Base-by-base conservation (phyloP, 2,329 filamentous ascomycete species). In the Stachybotrys elegans region DNA sequence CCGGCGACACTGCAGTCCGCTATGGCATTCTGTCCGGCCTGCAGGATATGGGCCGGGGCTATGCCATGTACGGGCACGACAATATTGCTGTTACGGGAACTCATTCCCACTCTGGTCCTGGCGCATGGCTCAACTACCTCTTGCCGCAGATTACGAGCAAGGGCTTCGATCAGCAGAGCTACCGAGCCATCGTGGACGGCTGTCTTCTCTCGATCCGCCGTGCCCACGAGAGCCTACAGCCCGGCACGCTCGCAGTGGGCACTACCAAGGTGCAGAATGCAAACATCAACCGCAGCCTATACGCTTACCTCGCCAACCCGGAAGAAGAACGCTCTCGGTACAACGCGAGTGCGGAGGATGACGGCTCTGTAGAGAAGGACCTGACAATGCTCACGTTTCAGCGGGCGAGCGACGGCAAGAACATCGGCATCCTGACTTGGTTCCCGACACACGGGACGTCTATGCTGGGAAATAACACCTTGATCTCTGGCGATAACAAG, bases 41-140 rank as follows among this genome's bases (percentile, higher is more conserved):
- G 12, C 73, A 75, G 29, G 70, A 68, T 0, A 67, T 94, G 17
- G 90, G 89, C 0, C 66, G 72, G 6, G 82, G 86, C 5, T 95
- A 91, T 60, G 71, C 81, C 14, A 69, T 86, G 43, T 60, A 95
- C 62, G 80, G 78, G 38, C 79, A 86, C 56, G 76, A 84, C 51
- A 95, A 94, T 54, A 69, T 95, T 16, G 91, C 91, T n/a, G 77
- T 96, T 16, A 93, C 87, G 2, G 91, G 89, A 25, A 95, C 91
- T 1, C 91, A 96, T 61, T 92, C 87, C 3, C 91, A 96, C 66
- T 85, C 88, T 16, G 90, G 89, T 0, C 90, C 91, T 1, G 91
- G 88, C 4, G 91, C 86, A 14, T 96, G 89, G 89, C 74, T 93
- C 59, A 95, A 95, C 62, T 95, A 95, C 57, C 75, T 95, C 9